Percentiles rank a stretch among this genome's conserved stretches.
phyloP scores from a whole-genome alignment of 768 basidiomycete genomes.

The Russula virescens region DNA sequence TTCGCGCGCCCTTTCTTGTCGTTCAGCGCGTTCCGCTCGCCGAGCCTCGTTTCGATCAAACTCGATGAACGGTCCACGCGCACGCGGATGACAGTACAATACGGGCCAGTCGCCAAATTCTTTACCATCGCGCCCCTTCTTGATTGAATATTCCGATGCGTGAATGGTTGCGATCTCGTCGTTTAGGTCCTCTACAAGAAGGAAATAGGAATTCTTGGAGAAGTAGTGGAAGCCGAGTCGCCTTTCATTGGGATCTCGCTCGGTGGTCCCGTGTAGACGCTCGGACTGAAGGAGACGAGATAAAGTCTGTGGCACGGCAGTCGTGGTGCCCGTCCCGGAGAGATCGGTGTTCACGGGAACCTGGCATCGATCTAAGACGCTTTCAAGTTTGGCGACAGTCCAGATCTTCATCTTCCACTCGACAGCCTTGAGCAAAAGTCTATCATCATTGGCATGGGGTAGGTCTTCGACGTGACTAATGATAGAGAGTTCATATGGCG shows the following conservation, averaged over 20 bases:
- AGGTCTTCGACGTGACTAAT: constrained; percentile 32
- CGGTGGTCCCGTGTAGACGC: constrained; percentile 73
- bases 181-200: constrained; percentile 87
- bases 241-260: constrained; percentile 87
- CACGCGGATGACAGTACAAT: constrained; percentile 67
- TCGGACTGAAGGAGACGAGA: constrained; percentile 72
- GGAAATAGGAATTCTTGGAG: constrained; percentile 62
- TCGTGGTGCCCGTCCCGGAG: constrained; percentile 29
- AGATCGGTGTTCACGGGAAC: constrained; percentile 31
- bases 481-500: background rate
- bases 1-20: constrained; percentile 41
- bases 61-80: constrained; percentile 67
- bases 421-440: constrained; percentile 60
- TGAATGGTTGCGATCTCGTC: constrained; percentile 82
- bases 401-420: constrained; percentile 82
- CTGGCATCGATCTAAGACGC: constrained; percentile 64
- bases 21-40: constrained; percentile 35
- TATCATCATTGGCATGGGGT: constrained; percentile 30
- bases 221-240: constrained; percentile 90
- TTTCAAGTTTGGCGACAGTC: constrained; percentile 65
- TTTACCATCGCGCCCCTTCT: constrained; percentile 46
- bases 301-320: constrained; percentile 40
- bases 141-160: constrained; percentile 68
- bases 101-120: constrained; percentile 74
- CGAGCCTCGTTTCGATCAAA: constrained; percentile 71